Evolutionary conservation across 2,329 filamentous ascomycete genomes (phyloP).

Genomic region (Phyllosticta ampelicida): DNA sequence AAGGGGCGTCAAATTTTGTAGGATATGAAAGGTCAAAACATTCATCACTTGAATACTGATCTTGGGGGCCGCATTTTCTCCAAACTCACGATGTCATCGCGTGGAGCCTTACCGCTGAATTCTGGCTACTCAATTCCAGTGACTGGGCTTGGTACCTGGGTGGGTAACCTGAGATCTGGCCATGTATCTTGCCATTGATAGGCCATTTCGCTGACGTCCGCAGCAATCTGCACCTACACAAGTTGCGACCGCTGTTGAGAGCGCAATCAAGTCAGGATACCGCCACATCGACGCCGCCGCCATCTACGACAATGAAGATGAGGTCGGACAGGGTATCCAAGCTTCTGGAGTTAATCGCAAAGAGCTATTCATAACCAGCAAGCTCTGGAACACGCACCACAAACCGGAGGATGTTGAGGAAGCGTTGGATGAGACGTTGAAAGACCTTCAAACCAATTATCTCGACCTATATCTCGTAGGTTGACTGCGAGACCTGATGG

Average conservation of each 20-base stretch:
- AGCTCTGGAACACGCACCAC: conserved; percentile 86
- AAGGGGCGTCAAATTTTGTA: background rate
- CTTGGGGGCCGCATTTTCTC: background rate
- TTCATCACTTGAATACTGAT: background rate
- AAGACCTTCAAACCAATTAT: conserved; percentile 50
- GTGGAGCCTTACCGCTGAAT: conserved; percentile 7
- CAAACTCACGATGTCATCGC: conserved; percentile 1
- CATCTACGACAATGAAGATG: conserved; percentile 41
- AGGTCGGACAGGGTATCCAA: conserved; percentile 38
- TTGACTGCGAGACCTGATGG: background rate
- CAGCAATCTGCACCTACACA: conserved; percentile 7
- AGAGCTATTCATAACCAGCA: conserved; percentile 46
- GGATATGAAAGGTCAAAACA: background rate
- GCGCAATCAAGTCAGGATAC: conserved; percentile 32
- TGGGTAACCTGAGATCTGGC: background rate
- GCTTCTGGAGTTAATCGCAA: conserved; percentile 33
- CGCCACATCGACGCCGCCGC: conserved; percentile 44
- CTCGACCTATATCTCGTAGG: conserved; percentile 45
- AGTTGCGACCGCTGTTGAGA: conserved; percentile 5
- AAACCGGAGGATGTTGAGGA: conserved; percentile 51
- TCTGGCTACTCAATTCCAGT: conserved; percentile 6
- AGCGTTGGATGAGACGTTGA: conserved; percentile 46
- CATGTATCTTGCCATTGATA: background rate
- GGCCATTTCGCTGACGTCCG: background rate
- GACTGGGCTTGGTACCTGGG: conserved; percentile 8